phyloP scores from a whole-genome alignment of 2,329 filamentous ascomycete genomes.

The Ceratocystis harringtonii region DNA sequence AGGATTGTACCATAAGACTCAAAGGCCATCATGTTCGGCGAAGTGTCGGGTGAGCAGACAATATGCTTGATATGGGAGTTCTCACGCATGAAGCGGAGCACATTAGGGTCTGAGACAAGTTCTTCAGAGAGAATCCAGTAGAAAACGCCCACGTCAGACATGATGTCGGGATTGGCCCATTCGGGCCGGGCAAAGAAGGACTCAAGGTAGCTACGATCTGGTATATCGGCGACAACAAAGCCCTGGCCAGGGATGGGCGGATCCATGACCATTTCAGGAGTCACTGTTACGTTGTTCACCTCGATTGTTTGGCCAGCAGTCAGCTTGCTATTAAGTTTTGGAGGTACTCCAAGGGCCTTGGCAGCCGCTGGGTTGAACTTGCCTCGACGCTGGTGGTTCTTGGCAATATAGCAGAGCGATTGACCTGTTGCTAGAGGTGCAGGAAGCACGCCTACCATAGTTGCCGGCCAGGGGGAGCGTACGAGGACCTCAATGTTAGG shows the following conservation, averaged over 20 bases:
- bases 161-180: constrained; percentile 42
- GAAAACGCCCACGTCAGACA: constrained; percentile 54
- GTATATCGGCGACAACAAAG: constrained; percentile 67
- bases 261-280: constrained; percentile 74
- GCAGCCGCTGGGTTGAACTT: constrained; percentile 61
- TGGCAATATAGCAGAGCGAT: constrained; percentile 76
- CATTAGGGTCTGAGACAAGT: constrained; percentile 44
- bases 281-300: constrained; percentile 52
- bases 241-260: constrained; percentile 52
- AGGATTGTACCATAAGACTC: constrained; percentile 51
- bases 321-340: constrained; percentile 43
- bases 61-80: constrained; percentile 53
- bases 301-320: constrained; percentile 45
- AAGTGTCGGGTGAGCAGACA: constrained; percentile 58
- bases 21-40: constrained; percentile 59
- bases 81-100: constrained; percentile 55
- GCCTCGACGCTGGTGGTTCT: constrained; percentile 59
- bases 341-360: constrained; percentile 45
- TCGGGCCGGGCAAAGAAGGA: constrained; percentile 56
- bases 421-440: constrained; percentile 48
- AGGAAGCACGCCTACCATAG: constrained; percentile 49
- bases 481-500: constrained; percentile 58
- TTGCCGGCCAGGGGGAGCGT: constrained; percentile 64
- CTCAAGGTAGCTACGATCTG: constrained; percentile 53
- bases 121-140: constrained; percentile 70